A percentile compares a stretch with the other conserved stretches of the same genome.
Conservation (phyloP, 2,329 filamentous ascomycete genomes). For the Penicillium corylophilum region DNA sequence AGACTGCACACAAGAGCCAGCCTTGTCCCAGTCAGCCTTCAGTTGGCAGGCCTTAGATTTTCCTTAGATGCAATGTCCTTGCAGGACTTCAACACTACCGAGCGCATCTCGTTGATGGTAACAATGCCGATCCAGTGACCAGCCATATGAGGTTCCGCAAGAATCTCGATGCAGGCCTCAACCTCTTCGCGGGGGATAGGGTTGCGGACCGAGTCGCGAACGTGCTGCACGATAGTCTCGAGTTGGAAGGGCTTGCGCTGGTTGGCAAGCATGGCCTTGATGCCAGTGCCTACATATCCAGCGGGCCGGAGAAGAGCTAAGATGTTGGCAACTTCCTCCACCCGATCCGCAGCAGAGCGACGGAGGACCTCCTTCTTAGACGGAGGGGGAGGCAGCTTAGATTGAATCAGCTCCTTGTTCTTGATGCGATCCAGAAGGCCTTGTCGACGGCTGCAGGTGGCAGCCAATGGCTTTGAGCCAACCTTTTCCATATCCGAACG, state of each 20-base stretch:
- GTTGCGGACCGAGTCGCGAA: conserved; percentile 63
- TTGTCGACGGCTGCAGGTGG: conserved; percentile 47
- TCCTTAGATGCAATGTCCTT: conserved; percentile 37
- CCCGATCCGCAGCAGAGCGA: conserved; percentile 64
- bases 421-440: conserved; percentile 74
- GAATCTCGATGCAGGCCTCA: conserved; percentile 47
- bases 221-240: conserved; percentile 60
- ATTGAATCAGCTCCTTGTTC: conserved; percentile 60
- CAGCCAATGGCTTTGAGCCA: conserved; percentile 27
- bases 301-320: conserved; percentile 60
- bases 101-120: conserved; percentile 45
- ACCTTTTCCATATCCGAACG: conserved; percentile 21
- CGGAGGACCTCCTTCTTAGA: conserved; percentile 59
- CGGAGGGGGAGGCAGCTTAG: conserved; percentile 45
- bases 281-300: conserved; percentile 32
- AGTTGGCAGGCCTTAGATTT: conserved; percentile 33
- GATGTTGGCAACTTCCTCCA: conserved; percentile 66
- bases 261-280: conserved; percentile 32
- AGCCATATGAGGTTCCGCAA: conserved; percentile 49
- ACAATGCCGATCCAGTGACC: conserved; percentile 52
- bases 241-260: conserved; percentile 66
- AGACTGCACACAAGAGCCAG: conserved; percentile 10
- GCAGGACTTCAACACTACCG: conserved; percentile 48
- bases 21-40: conserved; percentile 28
- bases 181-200: conserved; percentile 52